Percentiles rank a stretch among this genome's conserved stretches.
These are phyloP conservation scores for Stylosanthes scabra DNA, from an alignment of 331 rosid genomes.

Conservation along the genomic window DNA sequence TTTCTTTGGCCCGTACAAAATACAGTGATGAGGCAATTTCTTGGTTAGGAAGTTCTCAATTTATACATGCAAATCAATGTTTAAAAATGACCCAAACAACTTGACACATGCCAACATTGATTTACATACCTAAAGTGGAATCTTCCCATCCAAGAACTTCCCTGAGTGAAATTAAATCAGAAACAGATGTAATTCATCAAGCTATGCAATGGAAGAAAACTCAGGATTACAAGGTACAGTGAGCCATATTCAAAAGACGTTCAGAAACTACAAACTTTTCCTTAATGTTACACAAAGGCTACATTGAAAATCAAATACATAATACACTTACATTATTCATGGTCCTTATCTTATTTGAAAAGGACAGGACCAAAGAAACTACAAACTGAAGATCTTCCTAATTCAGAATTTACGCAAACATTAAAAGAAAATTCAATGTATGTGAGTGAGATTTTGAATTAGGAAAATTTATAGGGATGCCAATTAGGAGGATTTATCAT, in stretches of 20 bases:
- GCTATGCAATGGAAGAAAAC: background rate
- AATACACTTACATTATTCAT: background rate
- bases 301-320: constrained; percentile 13
- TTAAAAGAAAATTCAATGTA: too few species aligned
- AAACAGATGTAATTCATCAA: background rate
- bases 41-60: background rate
- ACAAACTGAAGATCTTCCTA: too few species aligned
- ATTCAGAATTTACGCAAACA: too few species aligned
- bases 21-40: background rate
- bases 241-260: constrained; percentile 13
- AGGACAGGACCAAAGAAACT: background rate
- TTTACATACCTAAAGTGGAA: too few species aligned
- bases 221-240: too few species aligned
- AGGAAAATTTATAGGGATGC: too few species aligned
- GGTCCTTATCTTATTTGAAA: constrained; percentile 11
- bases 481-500: too few species aligned
- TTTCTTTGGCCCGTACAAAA: background rate
- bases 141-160: too few species aligned
- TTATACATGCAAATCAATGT: background rate
- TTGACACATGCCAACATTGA: background rate
- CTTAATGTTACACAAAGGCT: constrained; percentile 6
- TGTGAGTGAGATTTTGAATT: too few species aligned
- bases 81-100: too few species aligned
- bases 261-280: background rate
- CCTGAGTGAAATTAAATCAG: background rate